Conservation (phyloP, 139 green algal genomes). For the Chlamydomonas applanata region DNA sequence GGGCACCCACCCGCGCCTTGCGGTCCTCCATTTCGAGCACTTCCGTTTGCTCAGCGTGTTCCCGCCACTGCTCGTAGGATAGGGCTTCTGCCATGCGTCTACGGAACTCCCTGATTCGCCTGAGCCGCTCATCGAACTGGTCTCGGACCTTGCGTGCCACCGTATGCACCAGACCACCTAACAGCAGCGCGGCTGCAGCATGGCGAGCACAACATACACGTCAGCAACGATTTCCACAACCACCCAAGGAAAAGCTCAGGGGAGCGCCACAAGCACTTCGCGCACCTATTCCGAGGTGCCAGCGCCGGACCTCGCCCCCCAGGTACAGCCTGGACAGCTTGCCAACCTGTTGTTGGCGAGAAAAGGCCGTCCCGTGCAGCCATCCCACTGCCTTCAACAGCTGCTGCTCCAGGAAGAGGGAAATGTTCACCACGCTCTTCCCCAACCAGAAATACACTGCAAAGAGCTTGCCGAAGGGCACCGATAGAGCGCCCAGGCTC, state of each 20-base stretch:
- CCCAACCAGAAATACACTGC: slow-evolving; percentile 44
- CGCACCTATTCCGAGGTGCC: slow-evolving; percentile 70
- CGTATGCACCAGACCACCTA: slow-evolving; percentile 1
- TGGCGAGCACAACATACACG: neutral
- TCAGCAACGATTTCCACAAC: neutral
- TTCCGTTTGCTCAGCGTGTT: slow-evolving; percentile 8
- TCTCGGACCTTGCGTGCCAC: neutral
- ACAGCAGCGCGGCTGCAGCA: slow-evolving; percentile 2
- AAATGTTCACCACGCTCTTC: slow-evolving; percentile 32
- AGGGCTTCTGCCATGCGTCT: neutral
- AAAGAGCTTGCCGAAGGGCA: slow-evolving; percentile 40
- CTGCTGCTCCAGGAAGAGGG: slow-evolving; percentile 28
- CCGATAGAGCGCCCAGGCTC: slow-evolving; percentile 23
- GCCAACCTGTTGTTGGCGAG: slow-evolving; percentile 21
- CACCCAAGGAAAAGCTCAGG: neutral
- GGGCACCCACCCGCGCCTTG: neutral
- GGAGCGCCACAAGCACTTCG: neutral
- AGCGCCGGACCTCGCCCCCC: slow-evolving; percentile 49
- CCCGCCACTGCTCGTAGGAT: slow-evolving; percentile 9
- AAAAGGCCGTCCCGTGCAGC: slow-evolving; percentile 47
- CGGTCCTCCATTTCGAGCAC: slow-evolving; percentile 3
- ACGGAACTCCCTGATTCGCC: neutral
- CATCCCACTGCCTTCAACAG: slow-evolving; percentile 51
- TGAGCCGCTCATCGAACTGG: slow-evolving; percentile 8
- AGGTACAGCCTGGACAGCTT: slow-evolving; percentile 24